These are phyloP conservation scores for cucumber (Cucumis sativus) DNA, from an alignment of 306 rosid genomes.

Conservation along the genomic window DNA sequence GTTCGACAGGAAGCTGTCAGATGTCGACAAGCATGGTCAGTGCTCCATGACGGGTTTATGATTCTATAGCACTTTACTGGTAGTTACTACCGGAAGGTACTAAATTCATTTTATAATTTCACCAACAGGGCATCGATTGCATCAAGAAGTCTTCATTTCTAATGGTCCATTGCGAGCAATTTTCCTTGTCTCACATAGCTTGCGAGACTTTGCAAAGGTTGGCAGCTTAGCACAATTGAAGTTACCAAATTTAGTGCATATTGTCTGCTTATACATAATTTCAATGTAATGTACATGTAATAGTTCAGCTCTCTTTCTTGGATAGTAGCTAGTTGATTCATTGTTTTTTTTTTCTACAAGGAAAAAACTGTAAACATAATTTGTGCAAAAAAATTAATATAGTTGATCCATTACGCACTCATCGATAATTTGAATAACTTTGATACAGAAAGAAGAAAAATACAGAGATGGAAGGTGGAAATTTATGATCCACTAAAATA, in stretches of 20 bases:
- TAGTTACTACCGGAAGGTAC: neutral
- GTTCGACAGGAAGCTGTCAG: constrained; percentile 85
- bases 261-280: neutral
- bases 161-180: constrained; percentile 10
- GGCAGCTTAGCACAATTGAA: neutral
- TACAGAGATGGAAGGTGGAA: neutral
- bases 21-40: constrained; percentile 83
- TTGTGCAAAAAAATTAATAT: neutral
- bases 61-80: neutral
- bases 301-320: neutral
- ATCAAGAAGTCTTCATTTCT: constrained; percentile 35
- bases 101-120: neutral
- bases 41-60: neutral
- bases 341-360: neutral
- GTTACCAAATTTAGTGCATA: neutral
- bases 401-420: neutral
- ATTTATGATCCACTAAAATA: neutral
- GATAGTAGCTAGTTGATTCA: neutral
- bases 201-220: neutral
- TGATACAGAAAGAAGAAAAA: neutral
- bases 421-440: neutral
- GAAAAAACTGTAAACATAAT: neutral
- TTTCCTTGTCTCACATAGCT: neutral
- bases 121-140: constrained; percentile 48
- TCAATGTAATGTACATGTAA: neutral